phyloP scores from a whole-genome alignment of 23 red algal genomes.

The Gracilaria domingensis region DNA sequence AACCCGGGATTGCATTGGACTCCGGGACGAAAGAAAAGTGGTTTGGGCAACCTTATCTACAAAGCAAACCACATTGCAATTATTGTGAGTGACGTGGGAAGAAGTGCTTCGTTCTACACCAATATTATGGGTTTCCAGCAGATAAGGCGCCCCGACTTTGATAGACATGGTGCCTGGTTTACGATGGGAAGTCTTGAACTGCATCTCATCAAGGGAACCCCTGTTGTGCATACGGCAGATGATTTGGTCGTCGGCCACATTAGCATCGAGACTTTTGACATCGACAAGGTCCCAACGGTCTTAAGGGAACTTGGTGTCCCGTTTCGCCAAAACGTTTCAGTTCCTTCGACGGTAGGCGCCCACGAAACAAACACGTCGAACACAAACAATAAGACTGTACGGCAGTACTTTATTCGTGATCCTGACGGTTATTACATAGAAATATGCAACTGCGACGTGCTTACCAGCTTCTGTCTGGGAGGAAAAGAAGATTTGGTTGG shows the following conservation, averaged over 20 bases:
- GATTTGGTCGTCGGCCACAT: constrained; percentile 60
- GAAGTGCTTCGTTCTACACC: constrained; percentile 33
- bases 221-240: constrained; percentile 18
- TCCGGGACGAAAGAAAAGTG: constrained; percentile 7
- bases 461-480: constrained; percentile 37
- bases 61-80: constrained; percentile 57
- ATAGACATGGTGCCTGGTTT: constrained; percentile 60
- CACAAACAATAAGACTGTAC: constrained; percentile 20
- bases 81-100: constrained; percentile 48
- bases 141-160: constrained; percentile 53
- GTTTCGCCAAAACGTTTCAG: constrained; percentile 63
- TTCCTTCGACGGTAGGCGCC: constrained; percentile 13
- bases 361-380: not conserved
- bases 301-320: constrained; percentile 18
- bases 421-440: constrained; percentile 68
- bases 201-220: constrained; percentile 55
- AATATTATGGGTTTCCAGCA: constrained; percentile 54
- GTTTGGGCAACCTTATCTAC: constrained; percentile 31
- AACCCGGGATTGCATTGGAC: constrained; percentile 35
- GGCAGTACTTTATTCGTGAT: constrained; percentile 59
- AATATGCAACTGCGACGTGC: constrained; percentile 45
- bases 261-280: constrained; percentile 52
- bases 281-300: constrained; percentile 17
- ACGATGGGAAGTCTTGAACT: constrained; percentile 60
- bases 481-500: constrained; percentile 12